phyloP scores from a whole-genome alignment of 2,329 filamentous ascomycete species.

The Colletotrichum neosansevieriae region DNA sequence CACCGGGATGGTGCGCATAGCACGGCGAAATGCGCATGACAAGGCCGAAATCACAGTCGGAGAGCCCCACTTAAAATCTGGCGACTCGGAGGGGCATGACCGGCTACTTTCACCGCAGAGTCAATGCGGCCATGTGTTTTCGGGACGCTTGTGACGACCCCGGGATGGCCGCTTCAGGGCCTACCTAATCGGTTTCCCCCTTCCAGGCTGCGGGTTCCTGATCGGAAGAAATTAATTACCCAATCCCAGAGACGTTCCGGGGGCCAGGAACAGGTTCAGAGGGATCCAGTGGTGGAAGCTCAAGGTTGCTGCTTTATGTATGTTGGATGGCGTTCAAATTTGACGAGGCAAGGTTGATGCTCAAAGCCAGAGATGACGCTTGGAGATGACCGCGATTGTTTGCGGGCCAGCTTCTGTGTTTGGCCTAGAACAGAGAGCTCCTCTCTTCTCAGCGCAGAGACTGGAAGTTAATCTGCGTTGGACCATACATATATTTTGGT shows the following conservation, averaged over 20 bases:
- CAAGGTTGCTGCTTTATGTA: not conserved
- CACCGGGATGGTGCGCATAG: conserved; percentile 36
- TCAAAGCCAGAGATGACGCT: conserved; percentile 12
- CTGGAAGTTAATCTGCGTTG: too few species aligned
- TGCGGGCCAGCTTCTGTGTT: conserved; percentile 2
- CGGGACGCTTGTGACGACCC: conserved; percentile 7
- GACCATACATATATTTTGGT: too few species aligned
- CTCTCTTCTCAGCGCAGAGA: not conserved
- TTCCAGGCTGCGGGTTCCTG: conserved; percentile 12
- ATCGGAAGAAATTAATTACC: conserved; percentile 8
- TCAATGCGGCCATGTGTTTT: conserved; percentile 31
- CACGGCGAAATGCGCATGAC: conserved; percentile 39
- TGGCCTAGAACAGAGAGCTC: not conserved
- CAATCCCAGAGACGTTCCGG: not conserved
- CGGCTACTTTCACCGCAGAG: conserved; percentile 33
- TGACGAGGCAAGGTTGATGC: conserved; percentile 22
- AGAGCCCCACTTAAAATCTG: conserved; percentile 26
- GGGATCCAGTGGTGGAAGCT: conserved; percentile 13
- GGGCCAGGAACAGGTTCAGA: not conserved
- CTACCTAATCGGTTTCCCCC: not conserved
- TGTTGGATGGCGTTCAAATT: not conserved
- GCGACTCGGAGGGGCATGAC: conserved; percentile 34
- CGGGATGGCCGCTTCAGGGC: conserved; percentile 19
- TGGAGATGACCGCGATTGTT: not conserved
- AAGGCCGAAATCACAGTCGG: conserved; percentile 36